Conservation (phyloP, 305 asterid species). For the Fraxinus greggii region DNA sequence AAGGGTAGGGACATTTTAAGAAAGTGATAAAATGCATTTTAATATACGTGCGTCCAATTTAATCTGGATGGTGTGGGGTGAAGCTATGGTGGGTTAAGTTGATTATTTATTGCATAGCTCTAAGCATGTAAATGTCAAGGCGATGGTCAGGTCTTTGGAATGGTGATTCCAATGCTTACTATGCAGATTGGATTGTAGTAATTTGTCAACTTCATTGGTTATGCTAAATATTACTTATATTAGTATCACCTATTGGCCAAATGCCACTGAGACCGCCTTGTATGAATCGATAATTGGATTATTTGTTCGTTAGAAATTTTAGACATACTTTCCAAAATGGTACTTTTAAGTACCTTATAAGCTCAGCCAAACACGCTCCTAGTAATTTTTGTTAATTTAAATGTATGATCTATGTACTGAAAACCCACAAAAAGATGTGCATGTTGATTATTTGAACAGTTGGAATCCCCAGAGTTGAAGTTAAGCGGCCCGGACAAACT, state of each 20-base stretch:
- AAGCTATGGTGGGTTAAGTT: neutral
- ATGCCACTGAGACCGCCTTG: neutral
- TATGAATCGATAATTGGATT: neutral
- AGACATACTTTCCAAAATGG: neutral
- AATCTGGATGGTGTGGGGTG: neutral
- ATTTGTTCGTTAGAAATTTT: neutral
- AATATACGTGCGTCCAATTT: neutral
- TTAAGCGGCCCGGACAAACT: conserved; percentile 86
- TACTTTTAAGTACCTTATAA: neutral
- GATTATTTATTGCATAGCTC: neutral
- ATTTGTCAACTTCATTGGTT: neutral
- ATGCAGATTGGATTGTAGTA: neutral
- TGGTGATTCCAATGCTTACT: conserved; percentile 1
- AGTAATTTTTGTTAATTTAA: neutral
- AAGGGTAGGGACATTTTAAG: neutral
- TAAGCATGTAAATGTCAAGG: conserved; percentile 2
- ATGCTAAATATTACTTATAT: neutral
- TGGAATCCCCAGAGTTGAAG: conserved; percentile 99
- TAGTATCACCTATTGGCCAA: neutral
- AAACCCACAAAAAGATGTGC: conserved; percentile 34
- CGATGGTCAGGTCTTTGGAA: neutral
- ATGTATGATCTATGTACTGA: conserved; percentile 19
- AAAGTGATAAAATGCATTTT: conserved; percentile 1
- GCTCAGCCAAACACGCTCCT: neutral
- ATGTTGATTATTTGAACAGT: conserved; percentile 69